Percentiles rank a stretch among this genome's conserved stretches.
Evolutionary conservation across 2,329 filamentous ascomycete species (phyloP).

Genomic region (Phialophora macrospora): DNA sequence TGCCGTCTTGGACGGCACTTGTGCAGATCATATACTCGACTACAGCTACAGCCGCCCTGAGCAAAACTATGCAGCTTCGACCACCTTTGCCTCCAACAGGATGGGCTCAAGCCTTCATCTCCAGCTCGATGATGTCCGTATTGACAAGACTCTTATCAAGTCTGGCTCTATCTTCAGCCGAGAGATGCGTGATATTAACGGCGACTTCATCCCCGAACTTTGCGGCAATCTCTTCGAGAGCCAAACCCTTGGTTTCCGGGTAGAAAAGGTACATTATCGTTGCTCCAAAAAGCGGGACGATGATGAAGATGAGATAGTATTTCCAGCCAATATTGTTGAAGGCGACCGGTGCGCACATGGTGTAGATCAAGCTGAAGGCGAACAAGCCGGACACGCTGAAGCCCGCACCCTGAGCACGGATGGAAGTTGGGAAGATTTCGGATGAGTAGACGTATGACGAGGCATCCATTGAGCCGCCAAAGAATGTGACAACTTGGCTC

Average conservation of each 20-base stretch:
- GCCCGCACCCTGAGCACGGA: conserved; percentile 41
- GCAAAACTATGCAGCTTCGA: neutral
- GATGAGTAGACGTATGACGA: conserved; percentile 38
- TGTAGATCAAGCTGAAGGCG: conserved; percentile 44
- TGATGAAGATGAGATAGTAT: conserved; percentile 45
- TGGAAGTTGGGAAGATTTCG: conserved; percentile 53
- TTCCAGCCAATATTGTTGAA: conserved; percentile 44
- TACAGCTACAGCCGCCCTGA: neutral
- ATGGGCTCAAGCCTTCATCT: conserved; percentile 8
- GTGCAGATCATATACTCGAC: neutral
- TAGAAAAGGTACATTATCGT: conserved; percentile 43
- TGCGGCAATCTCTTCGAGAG: conserved; percentile 45
- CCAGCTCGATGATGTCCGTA: conserved; percentile 25
- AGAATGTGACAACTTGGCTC: conserved; percentile 42
- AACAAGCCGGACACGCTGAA: conserved; percentile 43
- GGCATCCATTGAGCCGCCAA: conserved; percentile 38
- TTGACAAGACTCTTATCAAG: conserved; percentile 27
- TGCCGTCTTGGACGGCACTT: neutral
- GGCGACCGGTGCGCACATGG: conserved; percentile 41
- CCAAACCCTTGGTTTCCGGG: conserved; percentile 45
- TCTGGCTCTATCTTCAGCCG: conserved; percentile 45
- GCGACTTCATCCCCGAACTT: conserved; percentile 43
- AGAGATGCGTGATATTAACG: conserved; percentile 47
- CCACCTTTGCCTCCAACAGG: neutral
- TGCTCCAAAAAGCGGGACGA: conserved; percentile 34